Evolutionary conservation across 2,329 filamentous ascomycete genomes (phyloP).

Genomic region (Colletotrichum acutatum): DNA sequence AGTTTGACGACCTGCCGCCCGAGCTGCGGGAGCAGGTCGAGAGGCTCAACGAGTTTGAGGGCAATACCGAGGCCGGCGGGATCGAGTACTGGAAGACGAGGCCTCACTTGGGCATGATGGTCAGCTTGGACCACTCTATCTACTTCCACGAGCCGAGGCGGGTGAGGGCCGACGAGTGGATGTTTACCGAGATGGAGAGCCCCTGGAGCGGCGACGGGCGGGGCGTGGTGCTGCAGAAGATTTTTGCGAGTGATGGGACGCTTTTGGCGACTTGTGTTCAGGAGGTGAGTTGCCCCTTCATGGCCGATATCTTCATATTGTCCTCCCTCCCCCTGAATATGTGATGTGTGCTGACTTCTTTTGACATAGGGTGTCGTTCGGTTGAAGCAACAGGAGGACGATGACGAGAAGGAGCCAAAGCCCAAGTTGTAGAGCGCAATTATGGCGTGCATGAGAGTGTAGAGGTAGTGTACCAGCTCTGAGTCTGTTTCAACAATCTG

Average conservation of each 20-base stretch:
- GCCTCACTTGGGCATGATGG: constrained; percentile 83
- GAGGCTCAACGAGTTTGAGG: constrained; percentile 55
- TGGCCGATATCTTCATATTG: not conserved
- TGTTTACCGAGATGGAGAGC: constrained; percentile 82
- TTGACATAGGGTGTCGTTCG: constrained; percentile 59
- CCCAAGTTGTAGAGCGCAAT: constrained; percentile 46
- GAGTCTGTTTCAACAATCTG: not conserved
- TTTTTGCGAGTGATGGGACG: constrained; percentile 76
- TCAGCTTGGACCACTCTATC: constrained; percentile 80
- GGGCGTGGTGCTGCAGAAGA: constrained; percentile 79
- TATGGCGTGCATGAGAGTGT: not conserved
- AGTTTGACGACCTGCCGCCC: constrained; percentile 62
- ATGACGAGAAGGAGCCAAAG: constrained; percentile 43
- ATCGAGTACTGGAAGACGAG: constrained; percentile 61
- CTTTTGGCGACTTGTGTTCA: constrained; percentile 84
- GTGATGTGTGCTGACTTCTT: constrained; percentile 38
- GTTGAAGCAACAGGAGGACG: constrained; percentile 56
- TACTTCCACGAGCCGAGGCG: constrained; percentile 72
- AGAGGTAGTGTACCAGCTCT: not conserved
- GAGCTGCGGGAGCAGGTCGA: constrained; percentile 50
- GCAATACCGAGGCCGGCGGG: constrained; percentile 50
- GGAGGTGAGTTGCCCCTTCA: constrained; percentile 64
- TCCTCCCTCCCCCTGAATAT: not conserved
- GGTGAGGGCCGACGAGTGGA: constrained; percentile 77
- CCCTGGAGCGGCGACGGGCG: constrained; percentile 84